Base-by-base conservation (phyloP, 139 green algal genomes). In the Chlamydomonas sp. region DNA sequence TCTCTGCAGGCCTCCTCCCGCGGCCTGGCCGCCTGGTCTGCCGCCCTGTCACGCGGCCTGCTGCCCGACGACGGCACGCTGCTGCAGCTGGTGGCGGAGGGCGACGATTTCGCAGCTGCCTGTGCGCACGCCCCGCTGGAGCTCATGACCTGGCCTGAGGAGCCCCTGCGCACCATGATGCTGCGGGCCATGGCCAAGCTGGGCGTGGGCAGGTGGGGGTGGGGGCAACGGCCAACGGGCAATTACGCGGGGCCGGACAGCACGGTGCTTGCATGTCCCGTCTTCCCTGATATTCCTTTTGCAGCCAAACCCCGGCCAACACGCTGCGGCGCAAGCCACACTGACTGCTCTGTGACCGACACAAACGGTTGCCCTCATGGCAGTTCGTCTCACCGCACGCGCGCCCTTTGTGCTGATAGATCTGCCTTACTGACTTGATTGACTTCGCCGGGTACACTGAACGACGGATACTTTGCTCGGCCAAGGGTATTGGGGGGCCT, bases 31-130 rank as follows among this genome's bases (percentile, higher is more conserved):
- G 86, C 83, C 14, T 92, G 91, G 90, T 90, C 92, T 80, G 89
- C 90, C 12, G 91, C 93, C 0, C 77, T 98, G 63, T 92, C 95
- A 58, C 85, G 91, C 1, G 96, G 96, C 1, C 92, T 98, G 66
- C 88, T 98, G 69, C 95, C 95, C n/a, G 96, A 98, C 80, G 93
- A 96, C 80, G 67, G 89, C 16, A 93, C 93, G 0, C 88, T 98
- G 2, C 80, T 86, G 80, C 95, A 96, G 91, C 88, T 98, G 73
- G 69, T 88, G 58, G 77, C 67, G 10, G 84, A 81, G 61, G 84
- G 80, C 12, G 85, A 79, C 12, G 74, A 78, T 16, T 80, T 74
- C 1, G 80, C 63, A 0, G 31, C 59, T 1, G 74, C 49, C 60
- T 85, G 59, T 31, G 75, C 72, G 4, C 57, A 83, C 57, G 82